Conservation (phyloP, 1,284 basidiomycete genomes). For the Thecaphora thlaspeos region DNA sequence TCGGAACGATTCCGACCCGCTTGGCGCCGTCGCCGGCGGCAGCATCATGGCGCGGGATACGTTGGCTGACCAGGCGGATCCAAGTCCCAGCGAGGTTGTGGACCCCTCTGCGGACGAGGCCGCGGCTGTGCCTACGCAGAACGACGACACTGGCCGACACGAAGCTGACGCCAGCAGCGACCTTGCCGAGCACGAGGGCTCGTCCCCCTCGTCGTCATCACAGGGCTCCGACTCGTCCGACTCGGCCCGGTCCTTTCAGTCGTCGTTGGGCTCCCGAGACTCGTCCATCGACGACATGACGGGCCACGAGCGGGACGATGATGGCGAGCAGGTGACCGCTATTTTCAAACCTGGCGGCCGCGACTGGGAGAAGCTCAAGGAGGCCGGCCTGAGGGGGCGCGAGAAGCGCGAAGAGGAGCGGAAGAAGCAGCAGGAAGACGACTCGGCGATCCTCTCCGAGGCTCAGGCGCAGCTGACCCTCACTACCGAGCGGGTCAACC, state of each 20-base stretch:
- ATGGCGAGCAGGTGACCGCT: constrained; percentile 43
- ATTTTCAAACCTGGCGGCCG: constrained; percentile 41
- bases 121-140: too few relatives aligned
- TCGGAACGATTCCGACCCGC: neutral
- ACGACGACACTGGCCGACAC: neutral
- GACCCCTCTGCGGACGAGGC: neutral
- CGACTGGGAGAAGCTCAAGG: constrained; percentile 48
- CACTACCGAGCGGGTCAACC: constrained; percentile 42
- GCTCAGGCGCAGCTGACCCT: constrained; percentile 34
- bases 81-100: neutral
- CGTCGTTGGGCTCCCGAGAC: constrained; percentile 6
- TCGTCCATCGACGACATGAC: constrained; percentile 8
- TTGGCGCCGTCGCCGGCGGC: neutral
- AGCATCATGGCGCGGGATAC: neutral
- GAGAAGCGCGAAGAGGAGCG: constrained; percentile 35
- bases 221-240: constrained; percentile 26
- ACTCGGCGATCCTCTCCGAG: constrained; percentile 26
- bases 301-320: constrained; percentile 28
- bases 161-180: too few relatives aligned
- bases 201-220: too few relatives aligned
- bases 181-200: neutral
- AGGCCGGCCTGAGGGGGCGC: constrained; percentile 34
- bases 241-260: constrained; percentile 26
- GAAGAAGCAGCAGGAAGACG: constrained; percentile 10
- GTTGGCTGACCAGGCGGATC: neutral